Evolutionary conservation across 345 rosid genomes (phyloP), one percentile per base, ranked within the genome.

Genomic region (Pistacia vera): DNA sequence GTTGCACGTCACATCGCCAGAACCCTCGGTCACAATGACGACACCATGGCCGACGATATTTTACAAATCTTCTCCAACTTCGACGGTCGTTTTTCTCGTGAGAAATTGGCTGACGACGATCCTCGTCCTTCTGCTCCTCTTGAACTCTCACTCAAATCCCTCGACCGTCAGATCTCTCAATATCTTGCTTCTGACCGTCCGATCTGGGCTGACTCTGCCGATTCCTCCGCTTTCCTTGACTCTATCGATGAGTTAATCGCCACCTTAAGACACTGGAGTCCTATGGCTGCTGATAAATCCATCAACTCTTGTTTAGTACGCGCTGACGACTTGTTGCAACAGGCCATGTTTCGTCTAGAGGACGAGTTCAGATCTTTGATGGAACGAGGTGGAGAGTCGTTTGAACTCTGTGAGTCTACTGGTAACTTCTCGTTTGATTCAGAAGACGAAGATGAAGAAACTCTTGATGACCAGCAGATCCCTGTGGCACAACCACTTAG

Each of bases 1-100:
- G 81, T 90, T 65, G 99, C 99, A 3, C 92, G 98, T 36, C 98
- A 95, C 87, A 95, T 95, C 61, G 99, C 99, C 54, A 88, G 89
- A 73, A 92, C 91, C 12, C 91, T 95, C 2, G 99, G 99, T 82
- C 91, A 87, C 61, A 89, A 92, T 76, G 95, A 95, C 77, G 95
- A 95, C 63, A 80, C 89, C 71, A 90, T 86, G 90, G 90, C 98
- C 16, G 97, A 93, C 68, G 98, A 95, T 80, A 89, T 95, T 78
- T 79, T 93, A 72, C 99, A 95, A 86, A 93, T 93, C 81, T 90
- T 92, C 86, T 93, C 98, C 69, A 92, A 79, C 85, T 93, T 89
- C 83, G 98, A 95, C 85, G 92, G 92, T 66, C 79, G 99, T 17
- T 93, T 93, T 49, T 89, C 98, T 20, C 98, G 99, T 49, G 99